Evolutionary conservation across 768 basidiomycete species (phyloP), one percentile per base, ranked within the genome.

Genomic region (Russula vinacea): DNA sequence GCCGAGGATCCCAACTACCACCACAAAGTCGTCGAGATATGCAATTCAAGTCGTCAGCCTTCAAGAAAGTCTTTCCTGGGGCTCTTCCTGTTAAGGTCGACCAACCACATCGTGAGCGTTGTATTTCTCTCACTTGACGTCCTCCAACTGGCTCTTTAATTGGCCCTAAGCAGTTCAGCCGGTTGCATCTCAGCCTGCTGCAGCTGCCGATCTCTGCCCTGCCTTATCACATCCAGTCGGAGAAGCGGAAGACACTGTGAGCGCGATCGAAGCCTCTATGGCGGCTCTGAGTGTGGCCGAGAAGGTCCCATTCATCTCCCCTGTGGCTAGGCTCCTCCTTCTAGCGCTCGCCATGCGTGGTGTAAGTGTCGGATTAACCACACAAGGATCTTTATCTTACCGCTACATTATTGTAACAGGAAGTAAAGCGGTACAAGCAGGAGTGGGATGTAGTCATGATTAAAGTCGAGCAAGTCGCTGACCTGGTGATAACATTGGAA

Each of bases 391-490:
- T n/a, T 16, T 8, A 16, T 1, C 9, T 53, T 8, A 42, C 13
- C n/a, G 32, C 10, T 40, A 13, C 3, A 7, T 53, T n/a, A 32
- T 29, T 29, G 29, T 29, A 29, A 29, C 32, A 45, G 51, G 51
- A 45, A 14, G 60, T 60, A n/a, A 60, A 60, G 8, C 29, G 32
- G n/a, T 10, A 44, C 29, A 53, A 53, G 19, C n/a, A 52, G 11
- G 22, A 47, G 45, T 52, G 39, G 17, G 45, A 32, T 10, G 14
- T 14, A 9, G 59, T 52, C 17, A 52, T 52, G 39, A 24, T 8
- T 1, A 60, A 52, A 40, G 19, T 52, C 19, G 11, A 35, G 19
- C 40, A 29, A 14, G n/a, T 52, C 4, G 58, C 49, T 10, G 8
- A 24, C 6, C 6, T 29, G 9, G 22, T 53, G 35, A 52, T 19